Conservation (phyloP, 176 grass and related monocot genomes). For the Oryza glaberrima region DNA sequence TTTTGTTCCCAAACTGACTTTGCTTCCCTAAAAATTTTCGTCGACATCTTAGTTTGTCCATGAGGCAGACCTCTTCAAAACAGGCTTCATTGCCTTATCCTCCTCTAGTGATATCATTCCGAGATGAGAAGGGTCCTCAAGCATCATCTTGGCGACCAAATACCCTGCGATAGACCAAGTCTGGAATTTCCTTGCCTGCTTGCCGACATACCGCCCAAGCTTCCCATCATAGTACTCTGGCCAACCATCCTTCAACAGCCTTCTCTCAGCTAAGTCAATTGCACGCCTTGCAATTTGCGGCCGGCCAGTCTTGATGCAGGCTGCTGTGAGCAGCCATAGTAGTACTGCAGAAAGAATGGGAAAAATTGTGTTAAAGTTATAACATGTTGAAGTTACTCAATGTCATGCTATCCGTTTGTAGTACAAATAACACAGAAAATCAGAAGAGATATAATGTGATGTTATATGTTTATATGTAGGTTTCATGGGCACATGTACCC, state of each 20-base stretch:
- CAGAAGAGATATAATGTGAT: background rate
- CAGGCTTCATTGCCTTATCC: slow-evolving; percentile 60
- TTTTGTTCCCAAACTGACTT: slow-evolving; percentile 39
- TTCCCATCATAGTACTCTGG: slow-evolving; percentile 98
- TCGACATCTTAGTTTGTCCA: slow-evolving; percentile 70
- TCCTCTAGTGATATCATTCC: slow-evolving; percentile 78
- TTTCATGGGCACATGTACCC: background rate
- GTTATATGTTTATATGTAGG: background rate
- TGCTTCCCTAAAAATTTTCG: slow-evolving; percentile 41
- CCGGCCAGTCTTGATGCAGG: slow-evolving; percentile 83
- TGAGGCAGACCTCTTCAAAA: slow-evolving; percentile 73
- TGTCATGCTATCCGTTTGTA: background rate
- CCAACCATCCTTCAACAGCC: slow-evolving; percentile 83
- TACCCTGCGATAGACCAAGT: slow-evolving; percentile 95
- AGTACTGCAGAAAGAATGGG: slow-evolving; percentile 60
- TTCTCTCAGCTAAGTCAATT: slow-evolving; percentile 71
- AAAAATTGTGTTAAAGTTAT: background rate
- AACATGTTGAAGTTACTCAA: background rate
- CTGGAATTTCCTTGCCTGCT: slow-evolving; percentile 90
- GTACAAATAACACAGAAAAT: slow-evolving; percentile 17
- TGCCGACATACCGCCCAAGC: slow-evolving; percentile 78
- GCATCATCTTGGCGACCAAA: slow-evolving; percentile 94
- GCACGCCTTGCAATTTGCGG: slow-evolving; percentile 81
- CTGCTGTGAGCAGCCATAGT: slow-evolving; percentile 88
- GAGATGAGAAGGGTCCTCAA: slow-evolving; percentile 79